phyloP scores from a whole-genome alignment of 2,329 filamentous ascomycete species.

The Thelonectria olida region DNA sequence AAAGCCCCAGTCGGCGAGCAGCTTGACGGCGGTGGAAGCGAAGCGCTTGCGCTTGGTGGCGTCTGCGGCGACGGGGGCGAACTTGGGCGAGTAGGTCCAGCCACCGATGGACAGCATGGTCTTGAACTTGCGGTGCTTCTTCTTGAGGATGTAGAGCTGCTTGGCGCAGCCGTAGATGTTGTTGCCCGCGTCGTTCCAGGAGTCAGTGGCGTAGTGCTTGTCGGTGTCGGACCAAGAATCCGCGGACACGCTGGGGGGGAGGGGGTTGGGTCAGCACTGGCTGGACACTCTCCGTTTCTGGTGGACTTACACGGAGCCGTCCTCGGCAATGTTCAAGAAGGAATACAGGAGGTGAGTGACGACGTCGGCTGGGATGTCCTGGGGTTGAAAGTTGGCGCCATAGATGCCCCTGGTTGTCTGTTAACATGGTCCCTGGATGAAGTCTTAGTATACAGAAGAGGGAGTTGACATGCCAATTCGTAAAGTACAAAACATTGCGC shows the following conservation, averaged over 20 bases:
- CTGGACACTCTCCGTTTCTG: accelerated
- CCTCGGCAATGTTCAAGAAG: constrained; percentile 56
- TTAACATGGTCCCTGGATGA: constrained; percentile 14
- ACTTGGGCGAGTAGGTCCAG: constrained; percentile 72
- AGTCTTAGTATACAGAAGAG: not conserved
- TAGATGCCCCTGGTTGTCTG: constrained; percentile 72
- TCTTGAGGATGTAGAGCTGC: constrained; percentile 80
- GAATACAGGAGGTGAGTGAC: constrained; percentile 79
- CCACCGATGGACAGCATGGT: constrained; percentile 84
- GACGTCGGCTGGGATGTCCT: constrained; percentile 72
- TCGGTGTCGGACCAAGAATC: constrained; percentile 60
- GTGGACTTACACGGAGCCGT: constrained; percentile 57
- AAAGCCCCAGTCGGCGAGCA: constrained; percentile 74
- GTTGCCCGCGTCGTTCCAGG: constrained; percentile 63
- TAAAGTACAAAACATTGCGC: constrained; percentile 61
- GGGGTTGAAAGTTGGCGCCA: constrained; percentile 74
- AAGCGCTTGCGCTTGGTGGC: constrained; percentile 70
- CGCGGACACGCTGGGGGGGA: constrained; percentile 35
- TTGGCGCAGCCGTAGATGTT: constrained; percentile 83
- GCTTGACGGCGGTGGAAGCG: constrained; percentile 71
- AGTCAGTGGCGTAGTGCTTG: constrained; percentile 74
- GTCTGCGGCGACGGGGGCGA: constrained; percentile 67
- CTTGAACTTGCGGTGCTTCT: constrained; percentile 79
- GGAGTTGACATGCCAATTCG: constrained; percentile 57
- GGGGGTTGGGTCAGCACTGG: not conserved